A percentile compares a stretch with the other conserved stretches of the same genome.
Evolutionary conservation across 2,329 filamentous ascomycete species (phyloP).

Genomic region (Penicillium janthinellum): DNA sequence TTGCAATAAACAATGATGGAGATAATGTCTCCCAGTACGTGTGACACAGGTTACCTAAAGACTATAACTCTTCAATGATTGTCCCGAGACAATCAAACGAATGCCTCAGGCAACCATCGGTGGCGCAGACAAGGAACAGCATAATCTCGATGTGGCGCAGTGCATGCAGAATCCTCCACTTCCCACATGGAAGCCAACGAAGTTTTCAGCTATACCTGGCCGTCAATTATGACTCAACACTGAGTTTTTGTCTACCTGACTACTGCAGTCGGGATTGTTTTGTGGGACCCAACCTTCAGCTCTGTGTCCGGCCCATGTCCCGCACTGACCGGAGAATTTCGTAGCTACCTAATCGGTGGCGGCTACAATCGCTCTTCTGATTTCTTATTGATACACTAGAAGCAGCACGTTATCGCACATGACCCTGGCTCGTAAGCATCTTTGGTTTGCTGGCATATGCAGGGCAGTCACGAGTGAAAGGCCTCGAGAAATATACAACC

Average conservation of each 20-base stretch:
- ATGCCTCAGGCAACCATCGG: slow-evolving; percentile 4
- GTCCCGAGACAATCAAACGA: not conserved
- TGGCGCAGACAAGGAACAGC: slow-evolving; percentile 1
- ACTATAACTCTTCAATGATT: not conserved
- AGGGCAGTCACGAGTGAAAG: not conserved
- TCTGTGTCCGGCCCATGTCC: not conserved
- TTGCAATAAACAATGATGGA: too few species aligned
- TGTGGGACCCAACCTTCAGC: not conserved
- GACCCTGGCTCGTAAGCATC: not conserved
- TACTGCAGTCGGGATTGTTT: not conserved
- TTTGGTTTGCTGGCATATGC: not conserved
- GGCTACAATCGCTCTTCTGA: not conserved
- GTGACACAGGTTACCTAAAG: too few species aligned
- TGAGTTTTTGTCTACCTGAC: not conserved
- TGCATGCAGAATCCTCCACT: slow-evolving; percentile 12
- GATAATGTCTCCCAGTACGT: not conserved
- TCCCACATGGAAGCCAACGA: slow-evolving; percentile 14
- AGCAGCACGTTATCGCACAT: not conserved
- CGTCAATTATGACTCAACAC: slow-evolving; percentile 17
- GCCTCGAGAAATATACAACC: not conserved
- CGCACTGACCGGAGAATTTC: slow-evolving; percentile 12
- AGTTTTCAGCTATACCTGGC: slow-evolving; percentile 15
- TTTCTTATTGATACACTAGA: too few species aligned
- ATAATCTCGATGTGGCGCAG: slow-evolving; percentile 19
- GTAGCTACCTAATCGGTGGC: slow-evolving; percentile 6